Percentiles rank a stretch among this genome's conserved stretches.
phyloP scores from a whole-genome alignment of 345 rosid species.

The Eucalyptus marginata region DNA sequence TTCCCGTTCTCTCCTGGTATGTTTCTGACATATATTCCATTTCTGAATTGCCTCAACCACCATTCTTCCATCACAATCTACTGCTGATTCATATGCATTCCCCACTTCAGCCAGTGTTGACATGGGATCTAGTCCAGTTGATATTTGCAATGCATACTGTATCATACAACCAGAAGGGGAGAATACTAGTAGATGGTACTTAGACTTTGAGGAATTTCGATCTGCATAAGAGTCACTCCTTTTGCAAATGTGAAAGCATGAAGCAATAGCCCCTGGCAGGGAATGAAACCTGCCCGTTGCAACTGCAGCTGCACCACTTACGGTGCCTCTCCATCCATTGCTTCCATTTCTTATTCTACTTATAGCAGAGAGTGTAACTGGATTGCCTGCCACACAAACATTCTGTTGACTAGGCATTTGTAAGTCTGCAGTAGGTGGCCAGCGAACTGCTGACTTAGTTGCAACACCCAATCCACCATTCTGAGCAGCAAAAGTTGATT shows the following conservation, averaged over 20 bases:
- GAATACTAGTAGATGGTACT: conserved; percentile 68
- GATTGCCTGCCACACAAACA: conserved; percentile 33
- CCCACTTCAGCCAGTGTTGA: conserved; percentile 13
- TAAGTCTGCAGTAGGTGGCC: conserved; percentile 18
- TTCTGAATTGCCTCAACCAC: conserved; percentile 65
- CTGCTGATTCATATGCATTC: conserved; percentile 27
- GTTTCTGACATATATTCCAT: conserved; percentile 80
- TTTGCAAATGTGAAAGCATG: conserved; percentile 57
- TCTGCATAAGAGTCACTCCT: conserved; percentile 16
- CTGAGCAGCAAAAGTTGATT: conserved; percentile 11
- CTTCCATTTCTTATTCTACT: conserved; percentile 74
- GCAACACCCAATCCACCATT: conserved; percentile 9
- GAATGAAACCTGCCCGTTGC: conserved; percentile 72
- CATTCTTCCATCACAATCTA: conserved; percentile 58
- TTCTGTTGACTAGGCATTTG: conserved; percentile 17
- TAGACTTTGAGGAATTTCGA: conserved; percentile 19
- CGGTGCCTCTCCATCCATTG: conserved; percentile 72
- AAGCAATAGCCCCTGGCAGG: conserved; percentile 60
- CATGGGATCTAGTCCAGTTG: conserved; percentile 21
- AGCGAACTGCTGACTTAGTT: conserved; percentile 19
- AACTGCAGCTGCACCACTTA: conserved; percentile 75
- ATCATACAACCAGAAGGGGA: conserved; percentile 76
- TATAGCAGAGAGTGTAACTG: conserved; percentile 62
- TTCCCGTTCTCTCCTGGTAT: conserved; percentile 55
- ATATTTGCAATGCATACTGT: conserved; percentile 45